Base-by-base conservation (phyloP, 176 grass and related monocot species). In the Triticum timopheevii region DNA sequence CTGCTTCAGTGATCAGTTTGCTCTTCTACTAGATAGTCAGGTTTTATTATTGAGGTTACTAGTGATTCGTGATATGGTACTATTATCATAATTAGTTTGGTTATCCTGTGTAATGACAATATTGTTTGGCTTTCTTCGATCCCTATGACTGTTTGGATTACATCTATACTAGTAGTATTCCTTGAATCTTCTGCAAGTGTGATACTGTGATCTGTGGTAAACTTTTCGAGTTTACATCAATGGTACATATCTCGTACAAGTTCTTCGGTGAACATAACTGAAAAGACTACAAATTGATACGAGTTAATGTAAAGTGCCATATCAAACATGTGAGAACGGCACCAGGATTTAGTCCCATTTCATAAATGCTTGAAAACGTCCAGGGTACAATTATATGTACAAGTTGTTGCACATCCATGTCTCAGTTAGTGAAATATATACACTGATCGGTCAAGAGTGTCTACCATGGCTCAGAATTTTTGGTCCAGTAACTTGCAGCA, bases 381-480 rank as follows among this genome's bases (percentile, higher is more conserved):
- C 24, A 10, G 44, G 7, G 28, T 36, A 34, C 20, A 35, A 16
- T 79, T 65, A 28, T 75, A 85, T 85, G 80, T 87, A 74, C 80
- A 84, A 42, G 45, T 19, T 24, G 62, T 22, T 22, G 5, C 31
- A 12, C 23, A 27, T 24, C 10, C 12, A 70, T 78, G 20, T 68
- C 64, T 77, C 83, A 50, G 17, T 73, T 39, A 49, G 76, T 79
- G 69, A 35, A 24, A 3, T 78, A 71, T 79, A 66, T 54, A 75
- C 80, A 67, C 22, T 8, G 31, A 3, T 20, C 8, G 44, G 47
- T 50, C 63, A 77, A 17, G 47, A 24, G 36, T 54, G 83, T 87
- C 84, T 98, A 95, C 96, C 93, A 98, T 5, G 96, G 93, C 76
- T 98, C 96, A 0, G 85, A 89, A 75, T 86, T 91, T 24, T 81